Evolutionary conservation across 768 basidiomycete species (phyloP), one percentile per base, ranked within the genome.

Genomic region (Tephrocybe sp.): DNA sequence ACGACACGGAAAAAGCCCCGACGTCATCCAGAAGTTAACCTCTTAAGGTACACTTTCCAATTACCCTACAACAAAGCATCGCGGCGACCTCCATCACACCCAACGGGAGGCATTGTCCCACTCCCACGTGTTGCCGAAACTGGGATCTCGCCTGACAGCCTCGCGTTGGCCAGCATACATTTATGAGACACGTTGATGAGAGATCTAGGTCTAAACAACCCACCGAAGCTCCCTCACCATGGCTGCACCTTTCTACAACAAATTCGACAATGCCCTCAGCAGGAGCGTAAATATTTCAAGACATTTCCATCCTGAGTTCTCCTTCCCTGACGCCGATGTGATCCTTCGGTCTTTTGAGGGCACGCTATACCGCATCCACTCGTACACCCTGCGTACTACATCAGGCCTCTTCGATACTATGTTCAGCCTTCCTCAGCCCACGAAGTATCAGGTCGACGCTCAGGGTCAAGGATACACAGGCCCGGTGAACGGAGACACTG

Each of bases 401-500:
- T 85, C 83, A 2, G 80, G 81, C 17, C 78, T 84, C 67, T 84
- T 84, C 62, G 70, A 77, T 38, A 74, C 80, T 2, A 79, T 86
- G 66, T 85, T 85, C 65, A 72, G 75, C 18, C 75, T 86, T 9
- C 84, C 85, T 3, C 76, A 79, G 52, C 68, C 69, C 18, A 49
- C 45, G 45, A 47, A 45, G 43, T 42, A 45, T 24, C 47, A 54
- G 41, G 21, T 21, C 32, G 48, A 50, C 26, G 14, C 55, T 28
- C 30, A 41, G n/a, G 41, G 48, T 42, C 48, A 25, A 45, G 38
- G 32, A 28, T 33, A 24, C 45, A 26, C 24, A 26, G 20, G 25
- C 14, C 40, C 25, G 20, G 24, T 14, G 30, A 28, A 12, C 36
- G 49, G 41, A 45, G 47, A 45, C 15, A 32, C 38, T 17, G 60